Percentiles rank a stretch among this genome's conserved stretches.
Evolutionary conservation across 345 rosid species (phyloP).

Genomic region (Eucalyptus curtisii): DNA sequence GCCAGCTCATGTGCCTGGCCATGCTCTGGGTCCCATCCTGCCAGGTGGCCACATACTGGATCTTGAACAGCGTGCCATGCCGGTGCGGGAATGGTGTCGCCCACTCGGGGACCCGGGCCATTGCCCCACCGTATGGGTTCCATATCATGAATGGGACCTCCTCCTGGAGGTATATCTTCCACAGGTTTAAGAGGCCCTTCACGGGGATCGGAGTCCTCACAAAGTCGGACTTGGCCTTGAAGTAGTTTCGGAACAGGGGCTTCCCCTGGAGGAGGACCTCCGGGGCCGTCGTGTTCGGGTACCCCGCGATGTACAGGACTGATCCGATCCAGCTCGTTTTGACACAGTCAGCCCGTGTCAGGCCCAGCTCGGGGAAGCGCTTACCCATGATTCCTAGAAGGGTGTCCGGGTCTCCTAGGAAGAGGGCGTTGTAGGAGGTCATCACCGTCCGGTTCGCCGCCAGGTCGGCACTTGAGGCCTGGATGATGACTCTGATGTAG

Average conservation of each 20-base stretch:
- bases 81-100: conserved; percentile 32
- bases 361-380: conserved; percentile 47
- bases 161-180: conserved; percentile 31
- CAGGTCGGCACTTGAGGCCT: neutral
- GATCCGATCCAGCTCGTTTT: conserved; percentile 62
- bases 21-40: neutral
- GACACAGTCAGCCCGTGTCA: conserved; percentile 28
- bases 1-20: conserved; percentile 31
- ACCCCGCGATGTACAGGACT: conserved; percentile 42
- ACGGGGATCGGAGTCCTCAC: conserved; percentile 22
- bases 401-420: conserved; percentile 22
- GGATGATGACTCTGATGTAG: conserved; percentile 37
- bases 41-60: conserved; percentile 24
- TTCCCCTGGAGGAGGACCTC: conserved; percentile 41
- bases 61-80: conserved; percentile 16
- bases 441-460: conserved; percentile 14
- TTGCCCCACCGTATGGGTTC: conserved; percentile 69
- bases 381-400: conserved; percentile 27
- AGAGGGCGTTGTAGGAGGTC: conserved; percentile 11
- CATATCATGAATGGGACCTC: conserved; percentile 48
- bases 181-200: conserved; percentile 30
- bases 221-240: conserved; percentile 60
- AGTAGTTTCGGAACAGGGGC: conserved; percentile 26
- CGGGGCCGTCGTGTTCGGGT: conserved; percentile 21
- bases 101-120: conserved; percentile 16